A percentile compares a stretch with the other conserved stretches of the same genome.
These are phyloP conservation scores for Caloboletus firmus DNA, from an alignment of 1,284 basidiomycete genomes.

Conservation along the genomic window DNA sequence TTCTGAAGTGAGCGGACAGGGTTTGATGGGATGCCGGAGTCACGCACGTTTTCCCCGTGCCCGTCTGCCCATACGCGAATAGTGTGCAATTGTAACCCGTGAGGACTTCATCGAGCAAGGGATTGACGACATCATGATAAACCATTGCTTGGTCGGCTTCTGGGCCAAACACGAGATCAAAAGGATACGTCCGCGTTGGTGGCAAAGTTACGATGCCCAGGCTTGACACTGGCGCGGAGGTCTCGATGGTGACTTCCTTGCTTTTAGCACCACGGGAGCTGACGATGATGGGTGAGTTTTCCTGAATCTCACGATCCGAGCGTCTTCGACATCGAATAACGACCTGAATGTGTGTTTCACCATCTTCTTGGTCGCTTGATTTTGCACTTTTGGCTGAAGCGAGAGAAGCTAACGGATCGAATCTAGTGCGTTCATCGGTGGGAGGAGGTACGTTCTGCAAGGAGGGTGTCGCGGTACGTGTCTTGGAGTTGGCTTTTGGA, in stretches of 20 bases:
- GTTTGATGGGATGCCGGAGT: neutral
- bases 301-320: constrained; percentile 80
- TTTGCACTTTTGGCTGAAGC: constrained; percentile 20
- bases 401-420: constrained; percentile 22
- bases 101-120: constrained; percentile 91
- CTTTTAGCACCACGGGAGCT: constrained; percentile 70
- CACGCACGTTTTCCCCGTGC: constrained; percentile 97
- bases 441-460: constrained; percentile 19
- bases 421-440: constrained; percentile 19
- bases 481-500: constrained; percentile 8
- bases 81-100: constrained; percentile 97
- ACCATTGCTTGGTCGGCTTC: constrained; percentile 96
- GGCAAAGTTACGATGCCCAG: constrained; percentile 66
- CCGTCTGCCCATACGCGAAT: constrained; percentile 99
- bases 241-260: constrained; percentile 79
- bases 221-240: constrained; percentile 60
- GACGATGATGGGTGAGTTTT: constrained; percentile 82
- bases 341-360: constrained; percentile 85
- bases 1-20: constrained; percentile 9
- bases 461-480: constrained; percentile 18
- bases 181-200: constrained; percentile 83
- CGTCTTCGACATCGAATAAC: constrained; percentile 82
- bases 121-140: constrained; percentile 90
- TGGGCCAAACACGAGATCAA: constrained; percentile 93
- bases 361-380: constrained; percentile 39